Conservation (phyloP, 371 early-diverging fungal genomes). For the Mortierella polycephala region DNA sequence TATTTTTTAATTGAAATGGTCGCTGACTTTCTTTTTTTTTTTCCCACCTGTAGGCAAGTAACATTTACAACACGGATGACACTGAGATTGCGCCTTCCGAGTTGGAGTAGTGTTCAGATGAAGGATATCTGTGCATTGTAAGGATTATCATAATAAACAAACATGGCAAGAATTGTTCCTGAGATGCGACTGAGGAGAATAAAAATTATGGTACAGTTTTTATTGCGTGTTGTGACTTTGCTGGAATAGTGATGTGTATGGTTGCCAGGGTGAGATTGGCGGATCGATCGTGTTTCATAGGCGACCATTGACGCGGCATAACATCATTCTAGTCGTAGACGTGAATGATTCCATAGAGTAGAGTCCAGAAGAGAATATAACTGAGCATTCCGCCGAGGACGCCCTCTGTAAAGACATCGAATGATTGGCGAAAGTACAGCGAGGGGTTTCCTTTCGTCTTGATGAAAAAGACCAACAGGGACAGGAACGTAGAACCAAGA, state of each 20-base stretch:
- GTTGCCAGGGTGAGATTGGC: background rate
- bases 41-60: constrained; percentile 38
- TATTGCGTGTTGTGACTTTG: background rate
- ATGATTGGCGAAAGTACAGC: constrained; percentile 64
- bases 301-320: background rate
- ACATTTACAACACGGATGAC: constrained; percentile 58
- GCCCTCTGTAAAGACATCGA: constrained; percentile 72
- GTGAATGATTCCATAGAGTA: constrained; percentile 84
- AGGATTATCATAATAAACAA: background rate
- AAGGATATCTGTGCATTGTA: background rate
- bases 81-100: constrained; percentile 51
- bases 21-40: background rate
- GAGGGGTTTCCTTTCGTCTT: constrained; percentile 55
- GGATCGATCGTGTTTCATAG: background rate
- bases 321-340: constrained; percentile 69
- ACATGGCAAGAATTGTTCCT: too few relatives aligned
- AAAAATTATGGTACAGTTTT: constrained; percentile 17
- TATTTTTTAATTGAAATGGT: background rate
- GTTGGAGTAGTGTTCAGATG: constrained; percentile 26
- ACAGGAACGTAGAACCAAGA: constrained; percentile 68
- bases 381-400: constrained; percentile 78
- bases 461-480: constrained; percentile 59
- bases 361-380: constrained; percentile 87
- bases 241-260: background rate
- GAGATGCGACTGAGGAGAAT: constrained; percentile 3